Conservation (phyloP, 2,329 filamentous ascomycete species). For the Annulohypoxylon truncatum region DNA sequence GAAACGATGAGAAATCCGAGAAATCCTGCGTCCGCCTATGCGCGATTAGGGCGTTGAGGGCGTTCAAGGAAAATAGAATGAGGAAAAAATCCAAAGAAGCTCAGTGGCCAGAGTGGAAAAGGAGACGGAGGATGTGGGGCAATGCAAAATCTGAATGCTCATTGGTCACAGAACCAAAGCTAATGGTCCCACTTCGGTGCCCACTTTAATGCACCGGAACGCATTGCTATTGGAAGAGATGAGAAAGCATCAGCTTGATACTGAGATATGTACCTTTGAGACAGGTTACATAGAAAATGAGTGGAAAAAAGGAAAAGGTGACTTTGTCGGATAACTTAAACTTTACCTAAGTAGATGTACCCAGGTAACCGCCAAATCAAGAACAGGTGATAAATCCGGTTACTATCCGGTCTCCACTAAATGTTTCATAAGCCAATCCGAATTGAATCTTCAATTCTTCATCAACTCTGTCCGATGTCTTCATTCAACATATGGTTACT, state of each 20-base stretch:
- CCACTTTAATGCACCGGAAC: conserved; percentile 6
- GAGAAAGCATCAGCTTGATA: conserved; percentile 6
- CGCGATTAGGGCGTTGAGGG: conserved; percentile 28
- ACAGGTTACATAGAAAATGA: background rate
- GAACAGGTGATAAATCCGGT: background rate
- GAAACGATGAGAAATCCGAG: conserved; percentile 31
- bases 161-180: conserved; percentile 15
- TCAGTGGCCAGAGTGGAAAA: background rate
- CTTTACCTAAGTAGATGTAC: conserved; percentile 1
- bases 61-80: conserved; percentile 1
- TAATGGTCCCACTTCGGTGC: conserved; percentile 3
- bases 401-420: conserved; percentile 6
- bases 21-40: conserved; percentile 28
- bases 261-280: conserved; percentile 4
- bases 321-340: conserved; percentile 19
- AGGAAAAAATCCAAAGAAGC: conserved; percentile 15
- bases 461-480: background rate
- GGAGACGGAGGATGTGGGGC: background rate
- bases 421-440: background rate
- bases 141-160: background rate
- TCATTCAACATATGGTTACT: background rate
- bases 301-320: conserved; percentile 10
- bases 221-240: conserved; percentile 24
- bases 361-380: conserved; percentile 3
- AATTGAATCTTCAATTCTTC: no score